Conservation (phyloP, 345 rosid species). For the Gossypium herbaceum region DNA sequence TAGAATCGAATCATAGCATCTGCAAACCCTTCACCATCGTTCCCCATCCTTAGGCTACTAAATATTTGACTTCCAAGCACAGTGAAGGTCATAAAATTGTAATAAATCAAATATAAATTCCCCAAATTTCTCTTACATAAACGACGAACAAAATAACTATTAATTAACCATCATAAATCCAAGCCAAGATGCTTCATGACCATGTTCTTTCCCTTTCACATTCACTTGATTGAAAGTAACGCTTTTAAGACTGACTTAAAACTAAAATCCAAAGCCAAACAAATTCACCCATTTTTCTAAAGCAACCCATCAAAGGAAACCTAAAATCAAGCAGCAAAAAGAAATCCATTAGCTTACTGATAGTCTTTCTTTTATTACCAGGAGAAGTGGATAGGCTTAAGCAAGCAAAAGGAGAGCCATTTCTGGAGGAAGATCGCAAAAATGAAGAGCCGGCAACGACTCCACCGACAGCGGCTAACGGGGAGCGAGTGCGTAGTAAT, state of each 20-base stretch:
- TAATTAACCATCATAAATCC: background rate
- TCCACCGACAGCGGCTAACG: constrained; percentile 27
- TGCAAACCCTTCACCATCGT: background rate
- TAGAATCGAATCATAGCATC: background rate
- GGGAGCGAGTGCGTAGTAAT: constrained; percentile 25
- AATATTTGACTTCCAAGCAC: background rate
- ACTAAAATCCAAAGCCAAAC: background rate
- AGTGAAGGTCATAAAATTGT: background rate
- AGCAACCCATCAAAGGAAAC: background rate
- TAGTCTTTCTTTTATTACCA: constrained; percentile 23
- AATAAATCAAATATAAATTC: background rate
- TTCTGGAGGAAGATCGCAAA: constrained; percentile 31
- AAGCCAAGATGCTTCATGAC: background rate
- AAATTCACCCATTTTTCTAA: background rate
- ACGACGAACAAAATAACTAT: background rate
- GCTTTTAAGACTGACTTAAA: background rate
- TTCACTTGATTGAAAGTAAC: background rate
- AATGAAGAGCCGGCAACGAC: constrained; percentile 27
- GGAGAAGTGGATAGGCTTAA: constrained; percentile 33
- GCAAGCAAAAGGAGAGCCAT: constrained; percentile 44
- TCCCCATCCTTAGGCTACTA: background rate
- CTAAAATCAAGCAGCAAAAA: background rate
- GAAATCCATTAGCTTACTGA: background rate
- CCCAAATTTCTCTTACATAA: background rate
- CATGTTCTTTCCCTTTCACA: background rate